phyloP scores from a whole-genome alignment of 176 grass and related monocot genomes.

The Alopecurus myosuroides region DNA sequence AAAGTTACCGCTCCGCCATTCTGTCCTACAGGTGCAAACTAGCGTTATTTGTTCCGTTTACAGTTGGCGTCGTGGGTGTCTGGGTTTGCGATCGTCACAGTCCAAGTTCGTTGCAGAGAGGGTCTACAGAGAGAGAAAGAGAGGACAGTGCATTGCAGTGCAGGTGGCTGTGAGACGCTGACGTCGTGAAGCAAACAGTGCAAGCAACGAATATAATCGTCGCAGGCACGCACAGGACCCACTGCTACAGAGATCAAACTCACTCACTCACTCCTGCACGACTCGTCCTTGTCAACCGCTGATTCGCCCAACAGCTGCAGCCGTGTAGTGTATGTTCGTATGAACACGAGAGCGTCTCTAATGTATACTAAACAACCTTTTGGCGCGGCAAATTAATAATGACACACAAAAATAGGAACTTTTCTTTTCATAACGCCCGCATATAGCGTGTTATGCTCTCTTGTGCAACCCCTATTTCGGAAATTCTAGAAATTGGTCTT shows the following conservation, averaged over 20 bases:
- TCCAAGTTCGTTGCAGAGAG: conserved; percentile 1
- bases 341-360: too few species aligned
- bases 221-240: neutral
- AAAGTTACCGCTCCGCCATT: neutral
- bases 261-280: neutral
- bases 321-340: too few species aligned
- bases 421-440: too few species aligned
- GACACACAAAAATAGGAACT: too few species aligned
- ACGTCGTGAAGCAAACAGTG: neutral
- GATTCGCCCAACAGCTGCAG: neutral
- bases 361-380: too few species aligned
- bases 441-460: too few species aligned
- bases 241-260: neutral
- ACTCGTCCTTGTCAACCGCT: neutral
- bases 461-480: too few species aligned
- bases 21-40: neutral
- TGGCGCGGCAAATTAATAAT: too few species aligned
- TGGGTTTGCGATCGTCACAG: neutral
- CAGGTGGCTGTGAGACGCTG: neutral
- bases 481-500: too few species aligned
- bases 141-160: neutral
- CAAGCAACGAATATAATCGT: conserved; percentile 19
- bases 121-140: neutral
- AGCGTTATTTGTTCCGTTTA: neutral
- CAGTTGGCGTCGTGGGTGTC: neutral